Percentiles rank a stretch among this genome's conserved stretches.
These are phyloP conservation scores for Chenopodium album DNA, from an alignment of 148 eudicot species.

Conservation along the genomic window DNA sequence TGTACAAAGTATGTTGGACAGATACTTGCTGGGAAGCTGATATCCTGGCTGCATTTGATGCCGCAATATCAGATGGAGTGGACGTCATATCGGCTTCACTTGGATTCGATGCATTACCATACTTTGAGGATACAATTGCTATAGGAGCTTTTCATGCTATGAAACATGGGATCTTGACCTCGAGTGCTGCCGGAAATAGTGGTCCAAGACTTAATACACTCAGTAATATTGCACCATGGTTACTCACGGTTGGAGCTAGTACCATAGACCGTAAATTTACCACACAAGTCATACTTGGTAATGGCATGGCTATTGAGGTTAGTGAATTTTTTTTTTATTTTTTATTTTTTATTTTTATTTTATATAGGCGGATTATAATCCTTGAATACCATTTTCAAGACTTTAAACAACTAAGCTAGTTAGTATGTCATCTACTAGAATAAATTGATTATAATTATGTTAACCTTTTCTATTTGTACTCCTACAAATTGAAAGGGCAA, in stretches of 20 bases:
- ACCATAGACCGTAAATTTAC: conserved; percentile 42
- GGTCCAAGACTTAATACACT: conserved; percentile 36
- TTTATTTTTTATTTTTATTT: too few species aligned
- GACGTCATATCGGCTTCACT: conserved; percentile 49
- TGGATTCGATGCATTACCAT: conserved; percentile 22
- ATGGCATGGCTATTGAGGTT: conserved; percentile 34
- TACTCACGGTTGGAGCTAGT: conserved; percentile 47
- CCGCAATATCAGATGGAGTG: conserved; percentile 63
- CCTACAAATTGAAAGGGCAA: too few species aligned
- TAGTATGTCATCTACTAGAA: too few species aligned
- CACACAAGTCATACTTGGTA: conserved; percentile 36
- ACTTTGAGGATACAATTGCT: conserved; percentile 40
- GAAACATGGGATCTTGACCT: conserved; percentile 47
- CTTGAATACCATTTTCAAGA: too few species aligned
- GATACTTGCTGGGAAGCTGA: conserved; percentile 37
- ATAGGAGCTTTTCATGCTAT: conserved; percentile 58
- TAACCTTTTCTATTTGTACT: too few species aligned
- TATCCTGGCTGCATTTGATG: conserved; percentile 53
- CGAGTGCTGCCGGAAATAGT: conserved; percentile 45
- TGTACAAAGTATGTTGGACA: conserved; percentile 51
- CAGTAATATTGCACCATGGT: conserved; percentile 47
- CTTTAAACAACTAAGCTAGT: too few species aligned
- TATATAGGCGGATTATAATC: too few species aligned
- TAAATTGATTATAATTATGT: too few species aligned
- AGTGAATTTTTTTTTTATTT: not conserved